These are phyloP conservation scores for Kwoniella sp. DNA, from an alignment of 768 basidiomycete genomes.

Conservation along the genomic window DNA sequence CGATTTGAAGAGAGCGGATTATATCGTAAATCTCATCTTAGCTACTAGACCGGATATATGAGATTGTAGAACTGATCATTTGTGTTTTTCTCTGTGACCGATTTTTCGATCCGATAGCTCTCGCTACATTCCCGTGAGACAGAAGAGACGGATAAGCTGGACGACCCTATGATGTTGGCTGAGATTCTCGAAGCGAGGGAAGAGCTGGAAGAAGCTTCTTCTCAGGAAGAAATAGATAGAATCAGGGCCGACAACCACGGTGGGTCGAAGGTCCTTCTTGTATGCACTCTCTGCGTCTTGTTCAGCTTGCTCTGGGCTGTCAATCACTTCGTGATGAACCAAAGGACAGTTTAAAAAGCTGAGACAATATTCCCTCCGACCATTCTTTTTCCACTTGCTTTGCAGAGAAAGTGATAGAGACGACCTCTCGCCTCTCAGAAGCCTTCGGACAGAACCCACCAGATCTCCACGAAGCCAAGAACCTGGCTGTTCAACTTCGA, in stretches of 20 bases:
- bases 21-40: conserved; percentile 60
- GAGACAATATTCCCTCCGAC: too few species aligned
- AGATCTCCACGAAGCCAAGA: conserved; percentile 66
- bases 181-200: conserved; percentile 80
- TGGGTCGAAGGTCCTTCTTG: conserved; percentile 52
- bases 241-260: conserved; percentile 66
- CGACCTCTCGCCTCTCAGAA: conserved; percentile 60
- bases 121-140: conserved; percentile 64
- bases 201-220: conserved; percentile 68
- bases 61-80: too few species aligned
- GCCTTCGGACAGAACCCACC: conserved; percentile 60
- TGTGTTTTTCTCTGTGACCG: too few species aligned
- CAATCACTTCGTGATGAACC: neutral
- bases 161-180: conserved; percentile 70
- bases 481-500: conserved; percentile 67
- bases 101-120: conserved; percentile 58
- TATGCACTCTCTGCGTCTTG: too few species aligned
- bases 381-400: too few species aligned
- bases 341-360: too few species aligned
- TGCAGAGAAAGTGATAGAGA: conserved; percentile 62
- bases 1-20: conserved; percentile 76
- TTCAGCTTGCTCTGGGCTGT: too few species aligned
- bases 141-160: conserved; percentile 70
- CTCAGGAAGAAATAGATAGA: conserved; percentile 60
- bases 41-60: neutral